Evolutionary conservation across 208 protist species (phyloP), one percentile per base, ranked within the genome.

Genomic region (Trichomonas vaginalis): DNA sequence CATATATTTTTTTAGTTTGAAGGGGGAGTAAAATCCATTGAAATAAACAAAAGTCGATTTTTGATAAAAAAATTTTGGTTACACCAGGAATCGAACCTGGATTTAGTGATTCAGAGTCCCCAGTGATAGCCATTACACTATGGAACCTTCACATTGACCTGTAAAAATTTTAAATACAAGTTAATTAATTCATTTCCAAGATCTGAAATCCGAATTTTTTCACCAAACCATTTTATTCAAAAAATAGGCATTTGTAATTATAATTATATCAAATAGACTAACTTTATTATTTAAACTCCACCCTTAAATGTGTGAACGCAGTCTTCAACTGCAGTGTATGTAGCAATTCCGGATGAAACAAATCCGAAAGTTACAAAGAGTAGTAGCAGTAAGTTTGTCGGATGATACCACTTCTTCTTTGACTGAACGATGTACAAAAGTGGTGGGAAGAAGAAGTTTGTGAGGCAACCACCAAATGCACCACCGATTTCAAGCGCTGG

Each of bases 51-150:
- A n/a, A n/a, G n/a, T n/a, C n/a, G n/a, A n/a, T n/a, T n/a, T n/a
- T n/a, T n/a, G n/a, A 83, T 23, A 17, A 12, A 83, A 83, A 83
- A 83, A 83, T 12, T 83, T 83, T 83, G 79, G 79, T 83, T 83
- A 21, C 79, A 83, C 79, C 79, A 83, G 14, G 79, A 83, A 40
- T 83, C 79, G 79, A 83, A 83, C 79, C 79, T 83, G 79, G 79
- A 40, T 83, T 40, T 83, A 35, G 79, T 21, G 79, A 83, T 83
- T 83, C 79, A 83, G 79, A 83, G 79, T 83, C 79, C 79, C 79
- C 27, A 83, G 79, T 83, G 79, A 83, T 83, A 83, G 79, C 79
- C 79, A 40, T 83, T 83, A 83, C 79, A 83, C 79, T 83, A 83
- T 83, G 79, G 79, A 83, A 83, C 79, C 79, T 83, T 83, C 40